A percentile compares a stretch with the other conserved stretches of the same genome.
Conservation (phyloP, 2,329 filamentous ascomycete species). For the Lecanicillium sp. region DNA sequence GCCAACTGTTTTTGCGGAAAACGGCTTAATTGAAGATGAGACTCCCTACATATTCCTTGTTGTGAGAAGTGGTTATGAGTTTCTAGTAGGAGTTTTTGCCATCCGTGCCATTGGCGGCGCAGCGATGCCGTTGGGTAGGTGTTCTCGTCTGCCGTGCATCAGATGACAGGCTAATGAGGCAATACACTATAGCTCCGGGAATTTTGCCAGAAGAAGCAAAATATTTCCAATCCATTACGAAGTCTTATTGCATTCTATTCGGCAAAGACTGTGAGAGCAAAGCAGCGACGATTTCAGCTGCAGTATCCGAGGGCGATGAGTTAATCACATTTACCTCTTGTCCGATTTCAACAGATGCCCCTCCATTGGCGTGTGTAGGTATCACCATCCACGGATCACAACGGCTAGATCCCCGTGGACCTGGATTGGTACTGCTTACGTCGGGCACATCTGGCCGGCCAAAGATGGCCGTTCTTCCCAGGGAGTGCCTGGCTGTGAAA, state of each 20-base stretch:
- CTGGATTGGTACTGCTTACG: not conserved
- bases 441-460: not conserved
- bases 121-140: conserved; percentile 16
- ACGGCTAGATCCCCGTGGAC: not conserved
- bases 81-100: conserved; percentile 20
- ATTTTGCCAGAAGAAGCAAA: conserved; percentile 15
- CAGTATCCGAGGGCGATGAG: no score
- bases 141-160: not conserved
- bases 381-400: not conserved
- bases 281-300: not conserved
- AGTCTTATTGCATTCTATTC: not conserved
- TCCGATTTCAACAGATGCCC: not conserved
- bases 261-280: not conserved
- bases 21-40: conserved; percentile 10
- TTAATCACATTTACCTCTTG: no score
- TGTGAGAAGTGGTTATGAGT: conserved; percentile 18
- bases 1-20: conserved; percentile 1
- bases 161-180: not conserved
- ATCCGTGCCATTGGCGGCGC: conserved; percentile 16
- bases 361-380: no score
- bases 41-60: conserved; percentile 15
- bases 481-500: not conserved
- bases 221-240: conserved; percentile 11
- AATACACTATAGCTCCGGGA: not conserved
- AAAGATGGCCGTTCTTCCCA: not conserved